Conservation (phyloP, 306 rosid genomes). For the Pyrus bretschneideri region DNA sequence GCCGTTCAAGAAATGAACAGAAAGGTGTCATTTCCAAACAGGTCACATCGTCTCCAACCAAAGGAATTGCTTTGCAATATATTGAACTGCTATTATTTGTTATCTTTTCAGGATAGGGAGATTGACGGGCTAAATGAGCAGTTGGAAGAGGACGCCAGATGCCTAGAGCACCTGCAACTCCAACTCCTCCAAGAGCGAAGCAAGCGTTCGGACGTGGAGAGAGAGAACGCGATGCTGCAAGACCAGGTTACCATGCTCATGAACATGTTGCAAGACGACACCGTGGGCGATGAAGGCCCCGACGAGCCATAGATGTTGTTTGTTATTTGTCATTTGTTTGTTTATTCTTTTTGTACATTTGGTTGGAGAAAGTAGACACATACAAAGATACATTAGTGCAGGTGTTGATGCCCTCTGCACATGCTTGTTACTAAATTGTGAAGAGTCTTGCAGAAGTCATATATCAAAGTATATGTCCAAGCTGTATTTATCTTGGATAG, state of each 20-base stretch:
- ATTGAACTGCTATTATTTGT: background rate
- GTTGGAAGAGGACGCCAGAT: conserved; percentile 65
- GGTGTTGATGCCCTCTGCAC: conserved; percentile 6
- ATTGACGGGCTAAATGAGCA: conserved; percentile 77
- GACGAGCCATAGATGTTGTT: conserved; percentile 33
- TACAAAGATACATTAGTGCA: conserved; percentile 9
- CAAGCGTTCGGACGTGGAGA: conserved; percentile 59
- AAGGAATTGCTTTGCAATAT: background rate
- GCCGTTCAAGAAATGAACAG: conserved; percentile 97
- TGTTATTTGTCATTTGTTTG: background rate
- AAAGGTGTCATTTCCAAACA: conserved; percentile 50
- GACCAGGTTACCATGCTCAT: conserved; percentile 84
- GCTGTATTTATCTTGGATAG: background rate
- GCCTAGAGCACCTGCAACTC: conserved; percentile 72
- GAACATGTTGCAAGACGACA: conserved; percentile 71
- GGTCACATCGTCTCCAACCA: background rate
- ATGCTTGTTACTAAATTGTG: background rate
- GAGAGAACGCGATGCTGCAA: conserved; percentile 75
- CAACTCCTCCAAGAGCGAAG: conserved; percentile 75
- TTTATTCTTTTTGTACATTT: conserved; percentile 42
- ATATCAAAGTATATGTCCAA: background rate
- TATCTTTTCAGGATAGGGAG: conserved; percentile 62
- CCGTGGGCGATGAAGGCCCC: conserved; percentile 42
- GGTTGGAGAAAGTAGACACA: conserved; percentile 3
- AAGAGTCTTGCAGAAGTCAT: background rate